Conservation (phyloP, 2,329 filamentous ascomycete species). For the Fusarium solani-melongenae region DNA sequence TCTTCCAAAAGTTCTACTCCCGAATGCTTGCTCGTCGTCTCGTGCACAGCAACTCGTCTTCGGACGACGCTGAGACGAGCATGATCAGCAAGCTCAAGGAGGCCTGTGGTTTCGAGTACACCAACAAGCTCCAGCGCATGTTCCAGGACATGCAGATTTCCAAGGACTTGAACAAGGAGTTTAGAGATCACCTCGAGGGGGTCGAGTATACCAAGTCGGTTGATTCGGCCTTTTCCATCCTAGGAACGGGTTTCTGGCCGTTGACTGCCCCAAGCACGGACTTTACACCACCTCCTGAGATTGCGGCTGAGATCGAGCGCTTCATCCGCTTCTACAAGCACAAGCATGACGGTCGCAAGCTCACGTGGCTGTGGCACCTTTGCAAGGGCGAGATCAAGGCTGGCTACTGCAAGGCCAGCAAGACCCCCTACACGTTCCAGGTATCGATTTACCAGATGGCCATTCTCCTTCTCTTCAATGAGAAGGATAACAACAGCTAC, state of each 20-base stretch:
- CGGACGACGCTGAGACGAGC: slow-evolving; percentile 96
- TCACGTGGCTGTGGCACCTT: slow-evolving; percentile 98
- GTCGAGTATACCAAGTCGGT: slow-evolving; percentile 71
- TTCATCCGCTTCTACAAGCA: slow-evolving; percentile 93
- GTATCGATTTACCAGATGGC: slow-evolving; percentile 99
- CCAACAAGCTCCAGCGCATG: slow-evolving; percentile 99
- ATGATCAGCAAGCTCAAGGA: slow-evolving; percentile 99
- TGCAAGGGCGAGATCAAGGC: slow-evolving; percentile 98
- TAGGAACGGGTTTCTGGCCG: slow-evolving; percentile 98
- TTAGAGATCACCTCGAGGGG: slow-evolving; percentile 78
- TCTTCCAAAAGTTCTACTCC: slow-evolving; percentile 99
- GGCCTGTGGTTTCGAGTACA: slow-evolving; percentile 98
- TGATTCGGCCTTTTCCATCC: slow-evolving; percentile 90
- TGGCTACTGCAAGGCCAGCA: slow-evolving; percentile 88
- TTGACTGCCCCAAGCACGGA: slow-evolving; percentile 86
- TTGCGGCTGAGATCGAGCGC: slow-evolving; percentile 87
- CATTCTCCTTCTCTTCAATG: slow-evolving; percentile 93
- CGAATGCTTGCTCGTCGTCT: slow-evolving; percentile 94
- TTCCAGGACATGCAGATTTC: slow-evolving; percentile 99
- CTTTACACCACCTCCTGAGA: slow-evolving; percentile 87
- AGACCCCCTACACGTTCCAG: slow-evolving; percentile 95
- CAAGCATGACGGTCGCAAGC: slow-evolving; percentile 95
- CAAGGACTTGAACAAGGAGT: slow-evolving; percentile 92
- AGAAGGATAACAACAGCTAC: slow-evolving; percentile 85
- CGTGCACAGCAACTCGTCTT: slow-evolving; percentile 94